phyloP scores from a whole-genome alignment of 352 stramenopile genomes.

The Pythium dissotocum region DNA sequence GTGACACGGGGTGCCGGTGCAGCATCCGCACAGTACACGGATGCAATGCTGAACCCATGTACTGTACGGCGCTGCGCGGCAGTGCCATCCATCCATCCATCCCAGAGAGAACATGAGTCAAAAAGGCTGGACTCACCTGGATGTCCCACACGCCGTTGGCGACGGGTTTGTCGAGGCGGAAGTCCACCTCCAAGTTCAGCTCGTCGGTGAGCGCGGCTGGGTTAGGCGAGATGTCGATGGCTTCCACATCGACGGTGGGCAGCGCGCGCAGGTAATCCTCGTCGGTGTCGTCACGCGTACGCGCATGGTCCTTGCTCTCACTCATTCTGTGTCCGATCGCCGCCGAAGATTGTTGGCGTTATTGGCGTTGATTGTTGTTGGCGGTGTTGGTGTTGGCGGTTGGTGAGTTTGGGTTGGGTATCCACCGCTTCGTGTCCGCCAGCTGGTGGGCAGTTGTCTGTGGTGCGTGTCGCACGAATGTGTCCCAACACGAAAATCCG shows the following conservation, averaged over 20 bases:
- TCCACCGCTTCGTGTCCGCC: background rate
- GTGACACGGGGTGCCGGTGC: background rate
- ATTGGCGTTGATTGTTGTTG: background rate
- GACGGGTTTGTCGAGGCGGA: conserved; percentile 65
- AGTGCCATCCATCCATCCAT: background rate
- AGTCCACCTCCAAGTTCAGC: conserved; percentile 83
- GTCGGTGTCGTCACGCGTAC: conserved; percentile 22
- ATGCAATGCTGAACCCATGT: background rate
- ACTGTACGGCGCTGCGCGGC: background rate
- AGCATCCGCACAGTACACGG: background rate
- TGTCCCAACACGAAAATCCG: conserved; percentile 20
- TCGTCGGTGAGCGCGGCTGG: conserved; percentile 71
- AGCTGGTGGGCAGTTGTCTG: conserved; percentile 2
- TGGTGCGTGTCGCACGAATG: conserved; percentile 33
- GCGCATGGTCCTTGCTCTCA: conserved; percentile 52
- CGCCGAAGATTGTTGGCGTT: background rate
- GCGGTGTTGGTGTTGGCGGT: background rate
- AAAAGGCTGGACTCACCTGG: conserved; percentile 42
- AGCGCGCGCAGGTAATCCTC: conserved; percentile 52
- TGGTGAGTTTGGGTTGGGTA: background rate
- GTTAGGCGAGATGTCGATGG: conserved; percentile 85
- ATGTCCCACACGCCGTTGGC: conserved; percentile 74
- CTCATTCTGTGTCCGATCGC: conserved; percentile 46
- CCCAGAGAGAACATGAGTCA: conserved; percentile 12
- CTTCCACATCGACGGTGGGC: conserved; percentile 61